Conservation (phyloP, 768 basidiomycete species). For the Rhizopogon roseolus region DNA sequence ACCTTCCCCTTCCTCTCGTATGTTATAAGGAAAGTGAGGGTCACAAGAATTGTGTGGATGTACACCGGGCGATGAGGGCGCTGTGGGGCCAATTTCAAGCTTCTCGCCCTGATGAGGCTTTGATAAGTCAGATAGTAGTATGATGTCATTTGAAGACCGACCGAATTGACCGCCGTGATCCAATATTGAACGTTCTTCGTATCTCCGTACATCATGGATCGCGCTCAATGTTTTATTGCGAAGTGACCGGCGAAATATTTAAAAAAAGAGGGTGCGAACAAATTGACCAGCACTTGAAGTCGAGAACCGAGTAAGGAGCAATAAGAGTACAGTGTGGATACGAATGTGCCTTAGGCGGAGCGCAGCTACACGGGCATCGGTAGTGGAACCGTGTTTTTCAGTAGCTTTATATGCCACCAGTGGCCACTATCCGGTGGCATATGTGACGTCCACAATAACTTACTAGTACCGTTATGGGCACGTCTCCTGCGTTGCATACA, state of each 20-base stretch:
- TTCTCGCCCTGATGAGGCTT: constrained; percentile 11
- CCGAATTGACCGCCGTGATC: constrained; percentile 19
- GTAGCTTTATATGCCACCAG: constrained; percentile 15
- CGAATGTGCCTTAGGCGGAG: constrained; percentile 16
- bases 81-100: constrained; percentile 1
- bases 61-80: neutral
- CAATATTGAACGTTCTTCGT: constrained; percentile 20
- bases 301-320: constrained; percentile 9
- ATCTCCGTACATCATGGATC: constrained; percentile 21
- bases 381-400: neutral
- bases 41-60: constrained; percentile 17
- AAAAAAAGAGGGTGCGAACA: constrained; percentile 8
- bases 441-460: constrained; percentile 16
- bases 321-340: constrained; percentile 7
- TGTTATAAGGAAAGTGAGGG: neutral
- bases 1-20: neutral
- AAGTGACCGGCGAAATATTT: constrained; percentile 9
- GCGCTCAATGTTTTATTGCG: neutral
- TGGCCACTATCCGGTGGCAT: constrained; percentile 5
- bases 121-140: neutral
- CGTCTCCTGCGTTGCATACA: neutral
- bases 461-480: constrained; percentile 14
- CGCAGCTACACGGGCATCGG: constrained; percentile 20
- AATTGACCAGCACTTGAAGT: constrained; percentile 23
- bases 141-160: constrained; percentile 7